Conservation (phyloP, 768 basidiomycete genomes). For the Trametopsis cervina region DNA sequence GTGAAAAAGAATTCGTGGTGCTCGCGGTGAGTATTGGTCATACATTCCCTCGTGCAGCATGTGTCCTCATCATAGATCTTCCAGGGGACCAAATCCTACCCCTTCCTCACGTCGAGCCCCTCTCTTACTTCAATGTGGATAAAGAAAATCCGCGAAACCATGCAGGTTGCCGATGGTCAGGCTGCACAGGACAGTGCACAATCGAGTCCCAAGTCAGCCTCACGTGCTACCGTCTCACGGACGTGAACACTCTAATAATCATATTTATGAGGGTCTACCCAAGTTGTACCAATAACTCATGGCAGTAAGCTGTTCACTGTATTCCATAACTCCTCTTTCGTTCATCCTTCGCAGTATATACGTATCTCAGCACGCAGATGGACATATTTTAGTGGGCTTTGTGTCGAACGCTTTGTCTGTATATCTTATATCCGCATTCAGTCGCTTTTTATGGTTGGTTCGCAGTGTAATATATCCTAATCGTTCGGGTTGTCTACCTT, state of each 20-base stretch:
- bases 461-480: too few relatives aligned
- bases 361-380: slow-evolving; percentile 1
- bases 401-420: slow-evolving; percentile 4
- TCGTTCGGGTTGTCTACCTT: too few relatives aligned
- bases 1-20: slow-evolving; percentile 54
- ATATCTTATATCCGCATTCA: slow-evolving; percentile 7
- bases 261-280: too few relatives aligned
- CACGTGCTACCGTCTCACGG: background rate
- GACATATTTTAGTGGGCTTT: background rate
- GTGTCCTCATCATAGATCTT: background rate
- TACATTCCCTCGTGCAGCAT: background rate
- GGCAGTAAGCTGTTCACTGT: background rate
- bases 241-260: slow-evolving; percentile 1
- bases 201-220: background rate
- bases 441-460: background rate
- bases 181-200: background rate
- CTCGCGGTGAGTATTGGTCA: slow-evolving; percentile 43
- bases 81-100: slow-evolving; percentile 39
- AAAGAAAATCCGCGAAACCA: slow-evolving; percentile 24
- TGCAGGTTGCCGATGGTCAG: slow-evolving; percentile 13
- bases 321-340: background rate
- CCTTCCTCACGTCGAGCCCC: slow-evolving; percentile 20
- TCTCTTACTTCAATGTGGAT: slow-evolving; percentile 25
- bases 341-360: slow-evolving; percentile 5
- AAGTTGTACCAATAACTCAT: background rate